Conservation (phyloP, 805 yeast species). For the Tetrapisispora nanseiensis region DNA sequence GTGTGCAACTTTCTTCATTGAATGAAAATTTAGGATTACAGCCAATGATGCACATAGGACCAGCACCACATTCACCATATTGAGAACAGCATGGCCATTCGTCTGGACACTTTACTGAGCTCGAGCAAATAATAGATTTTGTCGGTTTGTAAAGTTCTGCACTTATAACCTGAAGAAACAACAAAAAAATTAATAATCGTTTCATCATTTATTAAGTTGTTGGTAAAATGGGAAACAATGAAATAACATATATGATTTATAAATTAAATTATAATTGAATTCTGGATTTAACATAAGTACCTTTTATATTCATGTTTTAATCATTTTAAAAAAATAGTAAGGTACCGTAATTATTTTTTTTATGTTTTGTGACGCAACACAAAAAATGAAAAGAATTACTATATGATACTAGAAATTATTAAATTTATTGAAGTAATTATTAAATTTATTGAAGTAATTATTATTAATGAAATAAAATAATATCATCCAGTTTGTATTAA, state of each 20-base stretch:
- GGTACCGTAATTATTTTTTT: too few relatives aligned
- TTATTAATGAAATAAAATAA: neutral
- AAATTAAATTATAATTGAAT: too few relatives aligned
- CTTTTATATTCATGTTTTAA: too few relatives aligned
- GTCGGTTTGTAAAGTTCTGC: constrained; percentile 21
- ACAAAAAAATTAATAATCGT: too few relatives aligned
- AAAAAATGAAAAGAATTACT: neutral
- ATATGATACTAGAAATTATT: too few relatives aligned
- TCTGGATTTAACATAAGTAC: too few relatives aligned
- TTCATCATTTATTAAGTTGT: too few relatives aligned
- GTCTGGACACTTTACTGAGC: constrained; percentile 49
- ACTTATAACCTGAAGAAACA: neutral
- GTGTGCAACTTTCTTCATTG: constrained; percentile 62
- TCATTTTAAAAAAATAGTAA: too few relatives aligned
- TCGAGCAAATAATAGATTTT: constrained; percentile 17
- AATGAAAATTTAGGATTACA: constrained; percentile 73
- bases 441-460: neutral
- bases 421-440: too few relatives aligned
- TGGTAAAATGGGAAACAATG: too few relatives aligned
- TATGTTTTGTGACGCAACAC: neutral
- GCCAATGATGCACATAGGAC: constrained; percentile 70
- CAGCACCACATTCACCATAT: constrained; percentile 74
- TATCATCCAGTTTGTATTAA: too few relatives aligned
- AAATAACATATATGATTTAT: too few relatives aligned
- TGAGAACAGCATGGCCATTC: constrained; percentile 80